These are phyloP conservation scores for Zizania palustris DNA, from an alignment of 202 grass and related monocot genomes.

Conservation along the genomic window DNA sequence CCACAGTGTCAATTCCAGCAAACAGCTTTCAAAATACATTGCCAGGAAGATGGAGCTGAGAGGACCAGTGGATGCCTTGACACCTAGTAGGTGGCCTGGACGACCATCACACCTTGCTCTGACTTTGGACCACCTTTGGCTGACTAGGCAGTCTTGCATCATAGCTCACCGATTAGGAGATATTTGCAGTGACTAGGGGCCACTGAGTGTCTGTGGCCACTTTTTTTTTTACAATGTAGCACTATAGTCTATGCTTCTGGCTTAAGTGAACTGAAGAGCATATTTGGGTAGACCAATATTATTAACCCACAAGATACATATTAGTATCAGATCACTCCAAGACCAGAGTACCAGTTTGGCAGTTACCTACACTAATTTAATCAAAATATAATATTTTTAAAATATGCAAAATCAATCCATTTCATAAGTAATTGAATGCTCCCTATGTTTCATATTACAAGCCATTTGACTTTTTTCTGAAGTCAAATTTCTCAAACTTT, in stretches of 20 bases:
- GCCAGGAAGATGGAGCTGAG: not conserved
- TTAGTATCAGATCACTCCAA: not conserved
- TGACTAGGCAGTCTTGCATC: not conserved
- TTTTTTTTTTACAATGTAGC: not conserved
- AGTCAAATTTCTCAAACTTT: too few relatives aligned
- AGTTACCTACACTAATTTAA: conserved; percentile 1
- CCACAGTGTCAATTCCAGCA: not conserved
- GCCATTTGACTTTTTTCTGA: too few relatives aligned
- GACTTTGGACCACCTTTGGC: not conserved
- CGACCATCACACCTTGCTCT: not conserved
- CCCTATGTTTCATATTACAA: too few relatives aligned
- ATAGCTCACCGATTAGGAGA: not conserved
- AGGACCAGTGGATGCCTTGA: not conserved
- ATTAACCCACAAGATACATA: conserved; percentile 12
- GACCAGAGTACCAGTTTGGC: not conserved
- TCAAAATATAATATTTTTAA: not conserved
- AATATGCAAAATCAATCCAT: not conserved
- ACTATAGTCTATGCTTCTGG: conserved; percentile 9
- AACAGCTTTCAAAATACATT: not conserved
- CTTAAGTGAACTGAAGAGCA: conserved; percentile 21
- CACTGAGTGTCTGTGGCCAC: not conserved
- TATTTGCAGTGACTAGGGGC: not conserved
- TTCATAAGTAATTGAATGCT: not conserved
- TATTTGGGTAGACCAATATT: not conserved
- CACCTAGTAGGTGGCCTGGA: not conserved